Evolutionary conservation across 2,329 filamentous ascomycete species (phyloP).

Genomic region (Paecilomyces dactylethromorphus): DNA sequence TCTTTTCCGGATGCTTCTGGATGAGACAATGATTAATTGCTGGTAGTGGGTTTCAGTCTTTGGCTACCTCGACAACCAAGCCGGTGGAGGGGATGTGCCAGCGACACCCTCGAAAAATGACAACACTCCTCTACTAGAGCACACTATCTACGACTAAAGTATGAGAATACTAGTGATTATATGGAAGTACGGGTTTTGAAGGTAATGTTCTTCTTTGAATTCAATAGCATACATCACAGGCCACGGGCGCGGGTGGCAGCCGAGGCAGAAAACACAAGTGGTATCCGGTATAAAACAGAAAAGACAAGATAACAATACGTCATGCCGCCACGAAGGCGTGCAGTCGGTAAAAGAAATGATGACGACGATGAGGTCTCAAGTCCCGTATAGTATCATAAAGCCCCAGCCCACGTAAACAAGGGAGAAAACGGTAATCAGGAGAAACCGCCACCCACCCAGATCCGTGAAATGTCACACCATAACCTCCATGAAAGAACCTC

Average conservation of each 20-base stretch:
- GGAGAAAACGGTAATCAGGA: constrained; percentile 2
- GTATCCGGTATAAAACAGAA: constrained; percentile 6
- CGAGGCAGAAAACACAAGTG: constrained; percentile 2
- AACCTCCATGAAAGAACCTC: constrained; percentile 13
- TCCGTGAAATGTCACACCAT: constrained; percentile 1
- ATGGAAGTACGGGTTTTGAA: neutral
- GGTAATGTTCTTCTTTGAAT: neutral
- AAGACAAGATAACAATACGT: constrained; percentile 2
- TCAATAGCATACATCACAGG: neutral
- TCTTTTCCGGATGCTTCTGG: neutral
- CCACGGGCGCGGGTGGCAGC: neutral
- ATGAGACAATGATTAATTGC: neutral
- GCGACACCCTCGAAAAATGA: neutral
- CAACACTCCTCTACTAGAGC: neutral
- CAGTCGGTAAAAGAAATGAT: neutral
- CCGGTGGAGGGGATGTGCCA: too few species aligned
- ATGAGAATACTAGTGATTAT: neutral
- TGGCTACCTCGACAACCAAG: too few species aligned
- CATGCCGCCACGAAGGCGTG: neutral
- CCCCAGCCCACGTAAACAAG: neutral
- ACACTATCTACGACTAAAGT: neutral
- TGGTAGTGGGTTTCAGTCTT: neutral
- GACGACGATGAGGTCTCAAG: neutral
- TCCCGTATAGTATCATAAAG: neutral
- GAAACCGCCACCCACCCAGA: neutral